Base-by-base conservation (phyloP, 1,139 yeast genomes). In the Debaryomyces subglobosus region DNA sequence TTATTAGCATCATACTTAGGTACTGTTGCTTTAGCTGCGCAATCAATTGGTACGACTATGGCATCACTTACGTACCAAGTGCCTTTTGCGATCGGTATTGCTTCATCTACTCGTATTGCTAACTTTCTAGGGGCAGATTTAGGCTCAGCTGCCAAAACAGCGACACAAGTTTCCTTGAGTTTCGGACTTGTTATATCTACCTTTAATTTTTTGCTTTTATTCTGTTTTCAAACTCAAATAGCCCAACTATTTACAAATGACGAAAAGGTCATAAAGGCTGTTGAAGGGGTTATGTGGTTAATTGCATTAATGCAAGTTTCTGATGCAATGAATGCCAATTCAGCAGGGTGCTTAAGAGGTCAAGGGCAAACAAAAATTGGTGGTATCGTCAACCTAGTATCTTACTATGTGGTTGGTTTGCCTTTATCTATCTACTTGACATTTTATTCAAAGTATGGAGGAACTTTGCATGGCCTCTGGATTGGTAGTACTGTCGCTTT, bases 41-140 rank as follows among this genome's bases (percentile, higher is more conserved):
- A 81, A 59, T 78, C 84, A 2, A 77, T 81, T 38, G 79, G 83
- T 41, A 70, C 84, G 12, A 80, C 85, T 0, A 74, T 79, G 72
- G 84, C 84, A 1, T 71, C 82, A 3, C 64, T 64, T 51, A 79
- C 79, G 6, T 77, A 76, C 53, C 81, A 76, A 54, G 74, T 81
- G 24, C 85, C 86, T 29, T 81, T 81, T 60, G 85, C 84, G 7
- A 78, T 81, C 45, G 82, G 85, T 3, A 81, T 81, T 57, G 85
- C 85, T 2, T 74, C 82, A 3, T 78, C 84, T 2, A 80, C 86
- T 2, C 70, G 86, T 57, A 78, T 81, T 51, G 85, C 85, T 25
- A 81, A 81, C 57, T 81, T 74, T 52, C 68, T 81, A 51, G 86
- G 86, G 20, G 84, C 85, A 10, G 81, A 78, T 5, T 62, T 80